Evolutionary conservation across 2,329 filamentous ascomycete species (phyloP).

Genomic region (Exophiala aquamarina): DNA sequence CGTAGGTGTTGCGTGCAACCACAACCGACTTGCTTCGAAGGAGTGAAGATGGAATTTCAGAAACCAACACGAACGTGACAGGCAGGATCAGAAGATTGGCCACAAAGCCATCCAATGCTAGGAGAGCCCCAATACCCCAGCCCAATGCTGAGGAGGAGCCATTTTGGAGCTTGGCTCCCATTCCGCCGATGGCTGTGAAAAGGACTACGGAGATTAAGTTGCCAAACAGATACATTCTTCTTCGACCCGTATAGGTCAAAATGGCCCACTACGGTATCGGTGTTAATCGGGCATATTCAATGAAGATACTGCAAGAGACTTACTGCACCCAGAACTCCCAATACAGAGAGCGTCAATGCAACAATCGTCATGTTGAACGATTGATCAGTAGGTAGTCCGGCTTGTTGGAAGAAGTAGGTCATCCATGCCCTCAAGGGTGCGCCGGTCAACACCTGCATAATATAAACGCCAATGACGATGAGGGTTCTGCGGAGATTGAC

Average conservation of each 20-base stretch:
- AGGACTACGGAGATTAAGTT: constrained; percentile 57
- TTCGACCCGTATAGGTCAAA: constrained; percentile 27
- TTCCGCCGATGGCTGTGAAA: constrained; percentile 31
- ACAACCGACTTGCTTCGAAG: constrained; percentile 58
- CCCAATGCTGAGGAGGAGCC: background rate
- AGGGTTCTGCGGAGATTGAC: constrained; percentile 39
- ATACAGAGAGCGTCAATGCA: constrained; percentile 34
- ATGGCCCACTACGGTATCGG: constrained; percentile 15
- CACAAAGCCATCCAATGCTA: constrained; percentile 55
- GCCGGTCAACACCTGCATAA: constrained; percentile 63
- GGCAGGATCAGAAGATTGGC: constrained; percentile 57
- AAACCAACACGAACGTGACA: constrained; percentile 53
- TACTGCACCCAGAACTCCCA: constrained; percentile 30
- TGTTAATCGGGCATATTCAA: background rate
- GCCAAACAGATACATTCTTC: constrained; percentile 33
- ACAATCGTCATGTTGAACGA: constrained; percentile 31
- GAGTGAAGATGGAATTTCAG: constrained; percentile 55
- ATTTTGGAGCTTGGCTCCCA: constrained; percentile 16
- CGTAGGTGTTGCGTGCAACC: constrained; percentile 52
- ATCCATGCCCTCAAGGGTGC: constrained; percentile 48
- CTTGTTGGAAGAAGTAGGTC: constrained; percentile 43
- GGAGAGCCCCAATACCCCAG: constrained; percentile 43
- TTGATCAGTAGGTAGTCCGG: constrained; percentile 38
- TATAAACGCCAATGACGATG: constrained; percentile 40
- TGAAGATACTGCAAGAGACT: background rate